Evolutionary conservation across 2,329 filamentous ascomycete species (phyloP), one percentile per base, ranked within the genome.

Genomic region (Penicillium hesseltinei): DNA sequence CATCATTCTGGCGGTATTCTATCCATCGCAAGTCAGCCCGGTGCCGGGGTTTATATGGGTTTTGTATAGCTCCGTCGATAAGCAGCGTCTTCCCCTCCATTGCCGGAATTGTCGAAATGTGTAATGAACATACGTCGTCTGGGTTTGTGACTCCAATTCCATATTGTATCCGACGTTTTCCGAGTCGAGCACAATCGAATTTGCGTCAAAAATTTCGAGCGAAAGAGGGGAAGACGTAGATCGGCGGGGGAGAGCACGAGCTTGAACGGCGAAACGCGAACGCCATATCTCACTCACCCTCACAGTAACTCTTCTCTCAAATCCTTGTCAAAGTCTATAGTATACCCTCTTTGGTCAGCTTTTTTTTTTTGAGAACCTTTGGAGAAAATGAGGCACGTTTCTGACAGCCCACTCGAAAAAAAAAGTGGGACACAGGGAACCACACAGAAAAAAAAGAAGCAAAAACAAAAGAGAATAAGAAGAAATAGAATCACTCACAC

Each of bases 1-100:
- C 79, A 89, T 89, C 89, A 92, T 92, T 68, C 72, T 81, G 73
- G 51, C 58, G 58, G 56, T 65, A 61, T 59, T 64, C 59, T 65
- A 61, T 53, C 44, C 62, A 61, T 43, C 46, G 55, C 47, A 21
- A 56, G 53, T 64, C 51, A 64, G 65, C 66, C 50, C 48, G 29
- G 21, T 39, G 38, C 17, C 38, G 38, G 48, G 48, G 42, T 27
- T 48, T 43, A 35, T 43, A 29, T 47, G 45, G 21, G 57, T 56
- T 56, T 33, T 19, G 23, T 44, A 47, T 47, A 61, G 45, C 43
- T 51, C 19, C 19, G 19, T 21, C 49, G 43, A 51, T 52, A 51
- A 57, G 47, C 31, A 31, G 33, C 51, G 42, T 43, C 43, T 42
- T 54, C 57, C 63, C 62, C 48, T 56, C 49, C 48, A 39, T 56